Base-by-base conservation (phyloP, 2,329 filamentous ascomycete species). In the Calycina marina region DNA sequence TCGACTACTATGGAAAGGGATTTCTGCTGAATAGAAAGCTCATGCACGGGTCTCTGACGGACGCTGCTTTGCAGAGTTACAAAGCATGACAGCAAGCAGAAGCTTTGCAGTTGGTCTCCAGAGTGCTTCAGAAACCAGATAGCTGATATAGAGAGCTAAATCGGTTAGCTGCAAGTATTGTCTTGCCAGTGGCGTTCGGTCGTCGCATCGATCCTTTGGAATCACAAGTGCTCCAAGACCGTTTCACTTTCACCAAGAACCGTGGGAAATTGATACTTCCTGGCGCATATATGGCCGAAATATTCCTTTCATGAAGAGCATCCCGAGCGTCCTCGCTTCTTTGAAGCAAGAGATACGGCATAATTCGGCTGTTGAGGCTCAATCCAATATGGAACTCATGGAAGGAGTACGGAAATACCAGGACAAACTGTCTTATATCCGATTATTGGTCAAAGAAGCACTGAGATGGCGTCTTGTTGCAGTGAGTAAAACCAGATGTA, bases 171-270 rank as follows among this genome's bases (percentile, higher is more conserved):
- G 56, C 58, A 2, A 62, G 58, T 38, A 54, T 67, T 18, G 62
- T 65, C 4, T 63, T 67, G 38, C 62, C 57, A 4, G 59, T 67
- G 4, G 56, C 62, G 4, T 69, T 67, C 40, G 63, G 65, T 0
- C 61, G 63, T 35, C 58, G 62, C 4, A 61, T 65, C 32, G 59
- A 66, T 37, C n/a, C n/a, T n/a, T n/a, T n/a, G n/a, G n/a, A n/a
- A n/a, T n/a, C n/a, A n/a, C n/a, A n/a, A 32, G 59, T 67, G 14
- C 60, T 67, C 24, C 54, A 54, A 20, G 55, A 62, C 25, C 53
- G 61, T 5, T 60, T 67, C 42, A 49, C 56, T 18, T 60, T 62
- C 43, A 62, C 67, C 54, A 60, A 64, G 9, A 61, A 61, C 38
- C 53, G 58, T 30, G 58, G 61, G n/a, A 57, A 54, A 2, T 46